Percentiles rank a stretch among this genome's conserved stretches.
Conservation (phyloP, 305 asterid genomes). For the Solanum hybrid region DNA sequence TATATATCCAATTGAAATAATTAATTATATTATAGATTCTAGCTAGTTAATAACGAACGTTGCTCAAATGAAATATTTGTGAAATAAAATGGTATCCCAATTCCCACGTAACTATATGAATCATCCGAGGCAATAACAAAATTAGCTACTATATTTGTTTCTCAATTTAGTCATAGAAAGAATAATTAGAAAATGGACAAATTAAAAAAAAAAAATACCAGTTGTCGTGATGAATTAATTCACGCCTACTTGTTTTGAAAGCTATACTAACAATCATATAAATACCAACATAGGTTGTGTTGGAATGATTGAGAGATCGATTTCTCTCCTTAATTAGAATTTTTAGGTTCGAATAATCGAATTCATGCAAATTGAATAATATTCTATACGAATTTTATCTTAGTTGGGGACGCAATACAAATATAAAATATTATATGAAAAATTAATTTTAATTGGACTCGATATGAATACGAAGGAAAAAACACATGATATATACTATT, state of each 20-base stretch:
- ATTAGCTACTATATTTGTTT: not conserved
- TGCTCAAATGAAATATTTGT: not conserved
- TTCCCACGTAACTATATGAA: not conserved
- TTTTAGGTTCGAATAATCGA: too few relatives aligned
- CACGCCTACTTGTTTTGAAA: not conserved
- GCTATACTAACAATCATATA: not conserved
- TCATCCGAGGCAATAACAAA: not conserved
- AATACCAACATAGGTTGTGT: not conserved
- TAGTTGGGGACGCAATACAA: not conserved
- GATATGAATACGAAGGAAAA: not conserved
- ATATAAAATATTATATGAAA: too few relatives aligned
- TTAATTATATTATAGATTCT: too few relatives aligned
- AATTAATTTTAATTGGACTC: not conserved
- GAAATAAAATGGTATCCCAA: not conserved
- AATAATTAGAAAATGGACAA: not conserved
- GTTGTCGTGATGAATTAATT: not conserved
- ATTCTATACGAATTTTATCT: too few relatives aligned
- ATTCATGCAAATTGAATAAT: not conserved
- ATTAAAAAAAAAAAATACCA: too few relatives aligned
- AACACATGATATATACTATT: not conserved
- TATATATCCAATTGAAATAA: not conserved
- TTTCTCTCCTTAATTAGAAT: too few relatives aligned
- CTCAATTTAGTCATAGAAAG: not conserved
- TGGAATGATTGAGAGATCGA: not conserved
- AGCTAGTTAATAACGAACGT: not conserved